Evolutionary conservation across 2,329 filamentous ascomycete genomes (phyloP).

Genomic region (Neofusicoccum sp.): DNA sequence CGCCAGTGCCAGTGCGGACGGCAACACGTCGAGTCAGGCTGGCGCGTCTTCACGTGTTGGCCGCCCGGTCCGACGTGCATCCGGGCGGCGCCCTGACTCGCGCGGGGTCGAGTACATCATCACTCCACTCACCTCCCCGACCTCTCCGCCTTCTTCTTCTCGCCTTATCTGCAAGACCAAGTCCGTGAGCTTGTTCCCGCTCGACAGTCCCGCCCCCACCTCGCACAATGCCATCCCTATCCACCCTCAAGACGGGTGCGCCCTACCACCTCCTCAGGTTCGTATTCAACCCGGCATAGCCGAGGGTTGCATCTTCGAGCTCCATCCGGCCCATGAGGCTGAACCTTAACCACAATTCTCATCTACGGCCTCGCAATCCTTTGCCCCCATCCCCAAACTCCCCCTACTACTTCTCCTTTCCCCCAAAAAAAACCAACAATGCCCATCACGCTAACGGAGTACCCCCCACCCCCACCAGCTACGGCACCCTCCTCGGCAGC

Average conservation of each 20-base stretch:
- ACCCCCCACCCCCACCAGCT: conserved; percentile 51
- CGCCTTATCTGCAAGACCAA: too few species aligned
- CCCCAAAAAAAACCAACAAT: neutral
- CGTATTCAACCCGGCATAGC: neutral
- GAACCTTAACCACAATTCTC: neutral
- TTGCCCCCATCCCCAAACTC: conserved; percentile 18
- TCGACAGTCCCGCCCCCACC: neutral
- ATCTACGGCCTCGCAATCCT: conserved; percentile 15
- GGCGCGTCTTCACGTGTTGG: neutral
- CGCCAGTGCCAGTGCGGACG: neutral
- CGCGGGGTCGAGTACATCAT: conserved; percentile 9
- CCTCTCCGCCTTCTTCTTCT: neutral
- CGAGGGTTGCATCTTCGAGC: neutral
- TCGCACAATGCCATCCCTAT: conserved; percentile 45
- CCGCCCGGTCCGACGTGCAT: neutral
- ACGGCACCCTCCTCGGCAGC: conserved; percentile 82
- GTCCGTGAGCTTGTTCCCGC: neutral
- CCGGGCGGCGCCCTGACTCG: conserved; percentile 3
- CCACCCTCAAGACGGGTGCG: conserved; percentile 58
- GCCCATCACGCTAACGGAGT: conserved; percentile 19
- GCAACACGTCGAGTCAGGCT: neutral
- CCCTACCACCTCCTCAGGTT: conserved; percentile 78
- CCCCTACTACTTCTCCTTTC: conserved; percentile 18
- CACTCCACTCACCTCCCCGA: conserved; percentile 1
- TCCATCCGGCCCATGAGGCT: neutral